Percentiles rank a stretch among this genome's conserved stretches.
These are phyloP conservation scores for Globisporangium rhizosaccharum DNA, from an alignment of 352 stramenopile species.

Conservation along the genomic window DNA sequence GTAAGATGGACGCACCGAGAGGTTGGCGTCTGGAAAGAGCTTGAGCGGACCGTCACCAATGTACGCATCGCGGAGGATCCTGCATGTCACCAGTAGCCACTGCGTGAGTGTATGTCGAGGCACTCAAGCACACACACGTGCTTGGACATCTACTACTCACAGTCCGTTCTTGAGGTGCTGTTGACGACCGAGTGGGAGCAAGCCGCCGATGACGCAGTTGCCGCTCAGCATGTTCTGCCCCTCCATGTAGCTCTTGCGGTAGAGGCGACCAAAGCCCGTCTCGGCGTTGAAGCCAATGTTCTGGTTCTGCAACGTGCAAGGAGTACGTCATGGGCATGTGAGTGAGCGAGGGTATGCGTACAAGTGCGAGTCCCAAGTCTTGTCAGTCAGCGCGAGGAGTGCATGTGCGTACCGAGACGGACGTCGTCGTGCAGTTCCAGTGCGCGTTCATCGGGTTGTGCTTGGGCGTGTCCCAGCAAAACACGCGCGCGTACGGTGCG, in stretches of 20 bases:
- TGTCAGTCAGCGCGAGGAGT: neutral
- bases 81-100: slow-evolving; percentile 9
- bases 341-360: too few relatives aligned
- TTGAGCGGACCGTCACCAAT: slow-evolving; percentile 65
- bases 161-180: slow-evolving; percentile 74
- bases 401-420: slow-evolving; percentile 54
- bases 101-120: neutral
- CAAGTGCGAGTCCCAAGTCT: too few relatives aligned
- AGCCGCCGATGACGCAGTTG: slow-evolving; percentile 62
- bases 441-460: slow-evolving; percentile 69
- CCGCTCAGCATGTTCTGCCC: slow-evolving; percentile 74
- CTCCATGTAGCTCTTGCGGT: slow-evolving; percentile 73
- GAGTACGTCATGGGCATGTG: neutral
- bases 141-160: slow-evolving; percentile 18
- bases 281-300: slow-evolving; percentile 48
- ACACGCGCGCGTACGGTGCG: slow-evolving; percentile 63
- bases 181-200: slow-evolving; percentile 69
- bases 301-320: slow-evolving; percentile 40
- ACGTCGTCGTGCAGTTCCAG: slow-evolving; percentile 71
- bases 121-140: neutral
- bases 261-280: slow-evolving; percentile 65
- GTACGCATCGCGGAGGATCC: slow-evolving; percentile 64
- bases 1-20: slow-evolving; percentile 37
- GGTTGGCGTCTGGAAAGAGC: slow-evolving; percentile 56
- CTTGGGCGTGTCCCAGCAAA: slow-evolving; percentile 67